A percentile compares a stretch with the other conserved stretches of the same genome.
These are phyloP conservation scores for Talaromyces sp. DNA, from an alignment of 2,329 filamentous ascomycete genomes.

Conservation along the genomic window DNA sequence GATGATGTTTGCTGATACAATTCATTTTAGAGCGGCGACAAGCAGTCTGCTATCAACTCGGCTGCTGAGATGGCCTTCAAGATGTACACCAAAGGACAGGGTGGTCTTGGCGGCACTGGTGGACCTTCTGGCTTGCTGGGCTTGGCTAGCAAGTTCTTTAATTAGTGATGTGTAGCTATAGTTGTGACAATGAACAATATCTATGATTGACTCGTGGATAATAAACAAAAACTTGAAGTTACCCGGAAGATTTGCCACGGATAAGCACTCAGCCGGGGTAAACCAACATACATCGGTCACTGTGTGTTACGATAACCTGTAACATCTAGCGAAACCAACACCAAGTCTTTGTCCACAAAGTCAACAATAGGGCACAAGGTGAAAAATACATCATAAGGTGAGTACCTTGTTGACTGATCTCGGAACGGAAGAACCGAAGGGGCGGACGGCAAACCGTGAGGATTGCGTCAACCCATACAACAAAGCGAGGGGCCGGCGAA, in stretches of 20 bases:
- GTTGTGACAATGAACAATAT: not conserved
- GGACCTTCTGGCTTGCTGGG: constrained; percentile 53
- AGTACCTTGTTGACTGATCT: not conserved
- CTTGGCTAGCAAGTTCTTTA: constrained; percentile 59
- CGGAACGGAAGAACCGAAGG: constrained; percentile 4
- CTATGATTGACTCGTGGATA: not conserved
- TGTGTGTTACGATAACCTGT: not conserved
- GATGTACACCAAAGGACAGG: constrained; percentile 82
- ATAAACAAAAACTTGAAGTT: not conserved
- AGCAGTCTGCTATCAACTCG: constrained; percentile 74
- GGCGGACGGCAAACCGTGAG: not conserved
- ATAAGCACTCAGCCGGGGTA: not conserved
- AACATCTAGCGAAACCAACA: not conserved
- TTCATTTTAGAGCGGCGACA: constrained; percentile 55
- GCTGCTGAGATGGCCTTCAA: constrained; percentile 85
- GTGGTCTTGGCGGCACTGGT: constrained; percentile 47
- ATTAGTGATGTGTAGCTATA: not conserved
- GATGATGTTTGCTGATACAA: not conserved
- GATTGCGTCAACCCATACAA: not conserved
- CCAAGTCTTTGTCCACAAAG: too few species aligned
- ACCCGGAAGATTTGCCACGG: not conserved
- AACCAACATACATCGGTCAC: not conserved
- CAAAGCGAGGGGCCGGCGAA: not conserved
- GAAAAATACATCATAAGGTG: too few species aligned
- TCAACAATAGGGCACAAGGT: too few species aligned